A percentile compares a stretch with the other conserved stretches of the same genome.
Conservation (phyloP, 2,329 filamentous ascomycete genomes). For the Microdochium trichocladiopsis region DNA sequence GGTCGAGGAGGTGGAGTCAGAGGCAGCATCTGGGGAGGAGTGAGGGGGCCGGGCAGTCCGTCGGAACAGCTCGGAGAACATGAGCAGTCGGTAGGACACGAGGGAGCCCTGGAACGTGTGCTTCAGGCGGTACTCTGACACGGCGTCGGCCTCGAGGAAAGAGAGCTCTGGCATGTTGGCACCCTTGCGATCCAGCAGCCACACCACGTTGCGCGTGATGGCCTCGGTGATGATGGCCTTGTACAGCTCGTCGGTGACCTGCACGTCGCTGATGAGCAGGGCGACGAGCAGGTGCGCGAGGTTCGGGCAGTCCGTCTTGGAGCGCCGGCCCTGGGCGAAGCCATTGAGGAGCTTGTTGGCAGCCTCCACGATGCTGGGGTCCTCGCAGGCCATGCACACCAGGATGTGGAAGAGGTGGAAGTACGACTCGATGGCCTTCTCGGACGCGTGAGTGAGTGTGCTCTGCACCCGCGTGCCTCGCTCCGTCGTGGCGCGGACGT, state of each 20-base stretch:
- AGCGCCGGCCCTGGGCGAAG: constrained; percentile 30
- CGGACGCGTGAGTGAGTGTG: constrained; percentile 37
- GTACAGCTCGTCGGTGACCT: constrained; percentile 28
- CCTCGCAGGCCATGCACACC: constrained; percentile 34
- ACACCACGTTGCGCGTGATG: constrained; percentile 42
- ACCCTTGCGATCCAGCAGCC: constrained; percentile 35
- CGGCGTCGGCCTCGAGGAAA: constrained; percentile 31
- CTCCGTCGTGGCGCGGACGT: constrained; percentile 15
- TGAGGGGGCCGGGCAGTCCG: constrained; percentile 29
- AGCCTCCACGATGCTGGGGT: constrained; percentile 21
- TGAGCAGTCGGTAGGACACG: constrained; percentile 42
- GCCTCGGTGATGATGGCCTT: constrained; percentile 38
- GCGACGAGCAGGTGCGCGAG: constrained; percentile 40
- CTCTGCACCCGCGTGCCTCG: constrained; percentile 16
- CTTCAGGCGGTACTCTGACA: constrained; percentile 36
- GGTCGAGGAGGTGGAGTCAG: too few species aligned
- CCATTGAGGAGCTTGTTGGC: constrained; percentile 31
- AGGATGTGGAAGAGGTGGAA: constrained; percentile 45
- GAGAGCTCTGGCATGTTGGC: constrained; percentile 32
- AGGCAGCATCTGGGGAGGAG: constrained; percentile 1
- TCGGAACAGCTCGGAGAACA: constrained; percentile 45
- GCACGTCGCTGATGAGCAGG: constrained; percentile 34
- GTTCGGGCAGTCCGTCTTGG: constrained; percentile 35
- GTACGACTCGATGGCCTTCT: constrained; percentile 46
- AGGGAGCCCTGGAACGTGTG: constrained; percentile 36